Percentiles rank a stretch among this genome's conserved stretches.
Evolutionary conservation across 768 basidiomycete species (phyloP).

Genomic region (Leccinum fibrillosum): DNA sequence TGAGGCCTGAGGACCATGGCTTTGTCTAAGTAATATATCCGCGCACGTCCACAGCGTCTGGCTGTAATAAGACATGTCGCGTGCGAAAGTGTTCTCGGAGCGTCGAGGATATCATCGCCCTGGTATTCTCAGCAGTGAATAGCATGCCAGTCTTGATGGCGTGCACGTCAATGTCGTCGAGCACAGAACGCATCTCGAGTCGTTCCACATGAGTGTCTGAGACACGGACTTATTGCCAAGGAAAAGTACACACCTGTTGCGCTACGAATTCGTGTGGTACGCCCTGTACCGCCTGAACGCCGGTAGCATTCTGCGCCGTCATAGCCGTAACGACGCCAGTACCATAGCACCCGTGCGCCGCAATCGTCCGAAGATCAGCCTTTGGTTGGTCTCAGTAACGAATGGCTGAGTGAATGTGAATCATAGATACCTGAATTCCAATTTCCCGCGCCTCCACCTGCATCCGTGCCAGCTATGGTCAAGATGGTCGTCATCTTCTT

Average conservation of each 20-base stretch:
- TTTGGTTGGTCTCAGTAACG: conserved; percentile 23
- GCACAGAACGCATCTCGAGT: conserved; percentile 52
- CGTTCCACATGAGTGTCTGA: neutral
- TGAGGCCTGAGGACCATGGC: no score
- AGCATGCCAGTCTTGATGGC: conserved; percentile 94
- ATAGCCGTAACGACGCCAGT: conserved; percentile 80
- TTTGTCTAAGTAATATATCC: no score
- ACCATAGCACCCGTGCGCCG: conserved; percentile 76
- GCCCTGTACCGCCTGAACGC: conserved; percentile 73
- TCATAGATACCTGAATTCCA: no score
- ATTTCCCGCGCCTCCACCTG: no score
- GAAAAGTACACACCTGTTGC: conserved; percentile 23
- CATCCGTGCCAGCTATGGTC: conserved; percentile 46
- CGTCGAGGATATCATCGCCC: conserved; percentile 43
- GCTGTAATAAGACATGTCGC: conserved; percentile 67
- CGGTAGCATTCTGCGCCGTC: conserved; percentile 86
- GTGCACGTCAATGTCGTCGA: conserved; percentile 66
- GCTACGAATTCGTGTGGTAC: conserved; percentile 66
- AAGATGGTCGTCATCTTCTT: conserved; percentile 39
- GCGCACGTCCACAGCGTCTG: conserved; percentile 50
- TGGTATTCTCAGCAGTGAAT: conserved; percentile 42
- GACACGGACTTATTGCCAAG: neutral
- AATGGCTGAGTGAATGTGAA: no score
- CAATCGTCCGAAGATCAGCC: conserved; percentile 87
- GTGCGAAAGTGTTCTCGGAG: conserved; percentile 42